phyloP scores from a whole-genome alignment of 148 eudicot species.

The Camellia japonica region DNA sequence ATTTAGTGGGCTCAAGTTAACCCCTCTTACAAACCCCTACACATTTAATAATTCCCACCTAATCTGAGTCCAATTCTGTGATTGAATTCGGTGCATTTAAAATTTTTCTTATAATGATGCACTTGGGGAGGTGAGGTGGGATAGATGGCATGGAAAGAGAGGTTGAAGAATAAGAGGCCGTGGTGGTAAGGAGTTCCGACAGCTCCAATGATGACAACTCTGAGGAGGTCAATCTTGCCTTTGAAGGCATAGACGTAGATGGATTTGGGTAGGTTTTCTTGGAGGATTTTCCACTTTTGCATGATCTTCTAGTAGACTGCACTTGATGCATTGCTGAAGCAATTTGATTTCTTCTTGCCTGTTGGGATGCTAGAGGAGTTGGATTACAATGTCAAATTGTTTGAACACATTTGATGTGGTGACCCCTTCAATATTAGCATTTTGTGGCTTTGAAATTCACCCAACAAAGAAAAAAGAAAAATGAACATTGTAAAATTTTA shows the following conservation, averaged over 20 bases:
- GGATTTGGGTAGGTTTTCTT: slow-evolving; percentile 42
- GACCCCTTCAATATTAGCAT: no score
- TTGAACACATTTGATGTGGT: no score
- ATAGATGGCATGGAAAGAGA: slow-evolving; percentile 47
- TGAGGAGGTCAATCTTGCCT: slow-evolving; percentile 48
- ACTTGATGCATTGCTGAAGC: no score
- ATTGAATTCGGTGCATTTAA: no score
- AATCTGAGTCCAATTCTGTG: not conserved
- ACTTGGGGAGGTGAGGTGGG: slow-evolving; percentile 53
- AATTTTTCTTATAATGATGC: not conserved
- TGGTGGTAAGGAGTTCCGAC: slow-evolving; percentile 73
- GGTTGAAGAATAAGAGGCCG: slow-evolving; percentile 70
- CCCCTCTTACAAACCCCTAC: no score
- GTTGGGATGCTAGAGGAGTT: no score
- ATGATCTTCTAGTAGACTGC: slow-evolving; percentile 35
- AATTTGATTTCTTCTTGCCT: no score
- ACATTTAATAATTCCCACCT: not conserved
- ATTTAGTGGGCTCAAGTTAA: no score
- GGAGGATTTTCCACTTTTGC: slow-evolving; percentile 57
- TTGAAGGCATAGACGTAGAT: slow-evolving; percentile 62
- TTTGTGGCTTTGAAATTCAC: no score
- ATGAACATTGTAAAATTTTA: no score
- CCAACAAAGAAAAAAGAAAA: no score
- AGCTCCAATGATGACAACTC: slow-evolving; percentile 67
- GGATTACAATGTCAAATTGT: no score